Base-by-base conservation (phyloP, 148 eudicot genomes). In the Spergularia marina region DNA sequence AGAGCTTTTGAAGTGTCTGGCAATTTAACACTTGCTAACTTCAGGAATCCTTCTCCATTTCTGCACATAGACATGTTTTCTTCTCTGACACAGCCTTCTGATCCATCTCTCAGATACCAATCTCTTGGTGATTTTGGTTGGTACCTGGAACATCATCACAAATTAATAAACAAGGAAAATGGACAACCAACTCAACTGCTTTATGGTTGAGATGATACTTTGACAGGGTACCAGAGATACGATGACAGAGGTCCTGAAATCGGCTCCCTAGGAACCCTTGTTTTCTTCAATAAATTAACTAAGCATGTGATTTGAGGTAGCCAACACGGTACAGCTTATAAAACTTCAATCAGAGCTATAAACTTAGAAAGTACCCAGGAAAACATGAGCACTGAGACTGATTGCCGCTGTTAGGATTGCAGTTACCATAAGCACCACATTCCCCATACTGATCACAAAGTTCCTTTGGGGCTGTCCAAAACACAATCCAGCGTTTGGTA, bases 51-150 rank as follows among this genome's bases (percentile, higher is more conserved):
- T 64, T 83, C 89, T 17, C 84, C 83, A 0, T 69, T 80, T 10
- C 53, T 72, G 59, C 91, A 88, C 83, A 64, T 73, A 0, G 73
- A 65, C 47, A 44, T 80, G 60, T 77, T 82, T 30, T 76, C 85
- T 73, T 79, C 78, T 76, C 82, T 65, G 11, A 80, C 77, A 21
- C 89, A 87, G 53, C 90, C 90, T 21, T 70, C 51, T 16, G 84
- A 74, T 23, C 84, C 87, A 21, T 87, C 87, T 72, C 87, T 78
- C 12, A 87, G 51, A 54, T 78, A 79, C 90, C 90, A 87, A 23
- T 87, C 90, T 60, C 61, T 62, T 16, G 80, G 39, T 3, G 78
- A 83, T 71, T 83, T 85, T 53, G 90, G 90, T 39, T 71, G 51
- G 73, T 77, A 81, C 75, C 84, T 81, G 70, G 56, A 23, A 53